Evolutionary conservation across 805 yeast species (phyloP).

Genomic region (Ogataea nakhonphanomensis): DNA sequence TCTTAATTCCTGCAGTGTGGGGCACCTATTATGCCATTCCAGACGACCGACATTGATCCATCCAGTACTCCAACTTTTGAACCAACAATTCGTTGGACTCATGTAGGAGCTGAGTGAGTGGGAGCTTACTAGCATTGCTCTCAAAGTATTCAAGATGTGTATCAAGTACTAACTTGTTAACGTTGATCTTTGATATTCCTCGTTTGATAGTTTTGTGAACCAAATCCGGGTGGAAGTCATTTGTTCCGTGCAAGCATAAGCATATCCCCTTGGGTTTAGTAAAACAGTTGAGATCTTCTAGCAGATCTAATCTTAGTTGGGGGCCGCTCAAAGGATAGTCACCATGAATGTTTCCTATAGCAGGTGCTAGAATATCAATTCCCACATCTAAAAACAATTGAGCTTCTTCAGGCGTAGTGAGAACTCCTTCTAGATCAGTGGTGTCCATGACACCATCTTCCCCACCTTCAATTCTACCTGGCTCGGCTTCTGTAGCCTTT

Average conservation of each 20-base stretch:
- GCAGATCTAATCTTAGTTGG: slow-evolving; percentile 24
- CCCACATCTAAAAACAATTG: slow-evolving; percentile 32
- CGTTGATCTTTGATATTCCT: slow-evolving; percentile 35
- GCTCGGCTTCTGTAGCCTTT: slow-evolving; percentile 38
- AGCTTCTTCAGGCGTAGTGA: slow-evolving; percentile 35
- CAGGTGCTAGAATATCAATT: slow-evolving; percentile 36
- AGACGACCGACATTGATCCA: slow-evolving; percentile 28
- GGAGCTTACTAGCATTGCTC: slow-evolving; percentile 21
- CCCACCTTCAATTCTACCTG: slow-evolving; percentile 38
- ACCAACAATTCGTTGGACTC: slow-evolving; percentile 23
- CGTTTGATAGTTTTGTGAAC: slow-evolving; percentile 24
- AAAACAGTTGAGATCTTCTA: slow-evolving; percentile 26
- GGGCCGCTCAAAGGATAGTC: slow-evolving; percentile 36
- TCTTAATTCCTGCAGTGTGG: not conserved
- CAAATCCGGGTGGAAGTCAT: slow-evolving; percentile 30
- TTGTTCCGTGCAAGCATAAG: slow-evolving; percentile 37
- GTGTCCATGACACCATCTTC: slow-evolving; percentile 34
- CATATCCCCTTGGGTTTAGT: slow-evolving; percentile 19
- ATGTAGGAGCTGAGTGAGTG: slow-evolving; percentile 30
- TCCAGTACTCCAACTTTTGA: slow-evolving; percentile 30
- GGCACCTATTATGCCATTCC: slow-evolving; percentile 21
- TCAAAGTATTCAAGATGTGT: slow-evolving; percentile 26
- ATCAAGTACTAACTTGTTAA: slow-evolving; percentile 31
- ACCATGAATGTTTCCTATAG: slow-evolving; percentile 39
- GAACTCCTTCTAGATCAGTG: slow-evolving; percentile 30